These are phyloP conservation scores for Simplicillium sp. DNA, from an alignment of 2,329 filamentous ascomycete species.

Conservation along the genomic window DNA sequence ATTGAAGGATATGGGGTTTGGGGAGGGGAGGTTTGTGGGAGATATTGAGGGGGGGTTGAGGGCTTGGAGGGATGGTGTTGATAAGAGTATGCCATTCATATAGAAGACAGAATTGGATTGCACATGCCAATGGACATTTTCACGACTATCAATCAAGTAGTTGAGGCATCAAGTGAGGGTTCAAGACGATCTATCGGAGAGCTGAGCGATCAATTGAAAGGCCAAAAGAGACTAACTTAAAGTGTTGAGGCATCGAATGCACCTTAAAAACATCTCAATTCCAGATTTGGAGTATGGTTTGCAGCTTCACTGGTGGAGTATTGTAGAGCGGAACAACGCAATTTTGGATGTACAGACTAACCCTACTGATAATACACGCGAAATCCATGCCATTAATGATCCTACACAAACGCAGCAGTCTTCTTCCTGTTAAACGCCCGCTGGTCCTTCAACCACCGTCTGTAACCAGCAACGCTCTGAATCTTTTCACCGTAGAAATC, in stretches of 20 bases:
- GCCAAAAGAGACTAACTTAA: too few relatives aligned
- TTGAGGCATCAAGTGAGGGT: too few relatives aligned
- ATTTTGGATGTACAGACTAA: conserved; percentile 13
- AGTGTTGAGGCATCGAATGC: too few relatives aligned
- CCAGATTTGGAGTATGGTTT: too few relatives aligned
- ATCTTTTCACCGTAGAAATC: conserved; percentile 99
- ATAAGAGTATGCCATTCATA: conserved; percentile 44
- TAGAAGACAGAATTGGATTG: conserved; percentile 16
- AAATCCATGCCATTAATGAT: background rate
- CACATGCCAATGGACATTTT: too few relatives aligned
- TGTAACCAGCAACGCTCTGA: conserved; percentile 80
- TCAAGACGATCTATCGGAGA: too few relatives aligned
- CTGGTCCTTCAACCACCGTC: conserved; percentile 96
- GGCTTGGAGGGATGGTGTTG: conserved; percentile 64
- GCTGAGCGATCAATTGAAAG: too few relatives aligned
- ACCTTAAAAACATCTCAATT: too few relatives aligned
- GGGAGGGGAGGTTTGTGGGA: conserved; percentile 48
- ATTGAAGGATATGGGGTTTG: conserved; percentile 52
- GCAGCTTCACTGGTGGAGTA: too few relatives aligned
- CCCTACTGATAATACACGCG: background rate
- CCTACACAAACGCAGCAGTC: conserved; percentile 54
- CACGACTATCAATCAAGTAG: too few relatives aligned
- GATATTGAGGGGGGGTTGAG: conserved; percentile 64
- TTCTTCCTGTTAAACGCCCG: conserved; percentile 95
- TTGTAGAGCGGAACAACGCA: too few relatives aligned